Base-by-base conservation (phyloP, 495 filamentous ascomycete species). In the Rhypophila decipiens region DNA sequence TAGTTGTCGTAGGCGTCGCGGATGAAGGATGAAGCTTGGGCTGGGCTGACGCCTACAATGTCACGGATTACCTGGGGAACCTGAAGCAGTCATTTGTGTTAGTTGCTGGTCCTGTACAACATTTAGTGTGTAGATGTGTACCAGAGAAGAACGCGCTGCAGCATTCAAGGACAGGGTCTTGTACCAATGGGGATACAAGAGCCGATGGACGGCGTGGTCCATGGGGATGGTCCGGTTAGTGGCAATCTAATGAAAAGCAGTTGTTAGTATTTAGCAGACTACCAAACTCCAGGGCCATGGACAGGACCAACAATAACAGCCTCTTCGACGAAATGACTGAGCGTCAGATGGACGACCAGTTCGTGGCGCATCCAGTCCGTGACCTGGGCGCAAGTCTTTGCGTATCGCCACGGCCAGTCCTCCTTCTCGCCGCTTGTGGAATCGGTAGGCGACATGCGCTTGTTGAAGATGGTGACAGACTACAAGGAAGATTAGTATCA, bases 401-500 rank as follows among this genome's bases (percentile, higher is more conserved):
- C 73, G 53, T 75, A 77, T 37, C 73, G 56, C 73, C 73, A 77
- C 0, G 69, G 62, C 72, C 70, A 76, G 59, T 76, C 73, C 1
- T 63, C 46, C 40, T 66, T 64, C 44, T 75, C 70, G 19, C 54
- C 51, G 20, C 23, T 23, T 17, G 46, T 58, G 2, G 58, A 53
- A 42, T 67, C 59, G 5, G 35, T 34, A 0, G 63, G 61, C 2
- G 44, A 45, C 20, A 71, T 46, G 15, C 68, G 56, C 29, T 61
- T 53, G 59, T 75, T 75, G 67, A 73, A 75, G 53, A 75, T 68
- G 27, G 62, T 64, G 22, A 75, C 59, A 1, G 72, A 74, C 20
- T n/a, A n/a, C n/a, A n/a, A n/a, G n/a, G n/a, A n/a, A n/a, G n/a
- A n/a, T n/a, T n/a, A n/a, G n/a, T n/a, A n/a, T n/a, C n/a, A n/a